Evolutionary conservation across 306 rosid genomes (phyloP).

Genomic region (Oemleria cerasiformis): DNA sequence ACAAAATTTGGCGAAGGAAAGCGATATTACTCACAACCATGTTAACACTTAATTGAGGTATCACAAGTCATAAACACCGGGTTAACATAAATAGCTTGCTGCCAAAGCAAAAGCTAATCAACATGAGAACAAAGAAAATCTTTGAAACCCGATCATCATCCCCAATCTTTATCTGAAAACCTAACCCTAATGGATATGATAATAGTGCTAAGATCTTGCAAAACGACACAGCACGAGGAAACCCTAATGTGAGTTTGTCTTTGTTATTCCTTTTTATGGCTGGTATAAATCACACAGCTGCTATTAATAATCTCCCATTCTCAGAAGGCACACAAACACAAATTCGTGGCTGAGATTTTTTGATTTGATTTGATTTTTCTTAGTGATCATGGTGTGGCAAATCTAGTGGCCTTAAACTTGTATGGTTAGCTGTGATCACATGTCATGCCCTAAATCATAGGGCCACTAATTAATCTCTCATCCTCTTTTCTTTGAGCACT

Average conservation of each 20-base stretch:
- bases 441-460: constrained; percentile 29
- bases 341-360: constrained; percentile 30
- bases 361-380: too few relatives aligned
- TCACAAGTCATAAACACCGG: not conserved
- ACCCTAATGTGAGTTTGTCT: constrained; percentile 22
- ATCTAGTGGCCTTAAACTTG: constrained; percentile 13
- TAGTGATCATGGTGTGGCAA: not conserved
- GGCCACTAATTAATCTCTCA: constrained; percentile 39
- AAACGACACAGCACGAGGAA: not conserved
- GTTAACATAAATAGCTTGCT: not conserved
- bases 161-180: not conserved
- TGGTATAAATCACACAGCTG: not conserved
- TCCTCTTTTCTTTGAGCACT: constrained; percentile 25
- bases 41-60: not conserved
- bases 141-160: not conserved
- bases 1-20: constrained; percentile 12
- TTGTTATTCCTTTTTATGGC: not conserved
- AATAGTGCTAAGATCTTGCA: not conserved
- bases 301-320: too few relatives aligned
- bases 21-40: constrained; percentile 11
- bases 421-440: constrained; percentile 35
- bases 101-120: not conserved
- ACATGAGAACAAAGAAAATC: not conserved
- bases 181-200: not conserved
- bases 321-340: not conserved